Evolutionary conservation across 257 asterid genomes (phyloP), one percentile per base, ranked within the genome.

Genomic region (Knoxia roxburghii): DNA sequence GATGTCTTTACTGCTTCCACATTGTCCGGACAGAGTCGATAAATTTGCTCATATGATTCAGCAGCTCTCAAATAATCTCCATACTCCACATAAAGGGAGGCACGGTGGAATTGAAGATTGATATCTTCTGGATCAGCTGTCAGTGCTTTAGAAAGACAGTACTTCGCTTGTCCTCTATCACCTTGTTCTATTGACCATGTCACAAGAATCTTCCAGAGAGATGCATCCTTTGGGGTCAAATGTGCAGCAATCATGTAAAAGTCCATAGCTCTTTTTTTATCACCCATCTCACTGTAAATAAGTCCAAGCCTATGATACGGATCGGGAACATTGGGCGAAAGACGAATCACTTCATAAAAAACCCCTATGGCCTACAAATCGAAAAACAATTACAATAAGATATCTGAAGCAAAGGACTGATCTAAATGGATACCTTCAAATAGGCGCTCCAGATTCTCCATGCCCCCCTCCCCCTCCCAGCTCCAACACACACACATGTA

Each of bases 181-280:
- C 89, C 91, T 66, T 67, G 78, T 75, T 89, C 91, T 68, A 82
- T 73, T 72, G 96, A 87, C 79, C 77, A 80, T 41, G 84, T 45
- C 41, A 87, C 85, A 53, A 91, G 87, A 70, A 76, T 85, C 77
- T 91, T 87, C 98, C 98, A 91, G 63, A 89, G 69, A 77, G 96
- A 76, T 50, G 85, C 79, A 76, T 91, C 87, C 79, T 86, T 89
- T 11, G 95, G 98, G 29, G 81, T 68, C 78, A 89, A 75, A 77
- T 84, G 94, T 48, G 96, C 96, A 71, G 98, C 94, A 78, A 91
- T 83, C 90, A 87, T 82, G 83, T 91, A 85, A 69, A 87, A 89
- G 64, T 78, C 78, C 69, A 85, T 73, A 55, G 96, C 84, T 72
- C 79, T 87, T 74, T 77, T 85, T 72, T 75, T 70, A 69, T 91